Evolutionary conservation across 2,329 filamentous ascomycete genomes (phyloP).

Genomic region (Phialocephala subalpina): DNA sequence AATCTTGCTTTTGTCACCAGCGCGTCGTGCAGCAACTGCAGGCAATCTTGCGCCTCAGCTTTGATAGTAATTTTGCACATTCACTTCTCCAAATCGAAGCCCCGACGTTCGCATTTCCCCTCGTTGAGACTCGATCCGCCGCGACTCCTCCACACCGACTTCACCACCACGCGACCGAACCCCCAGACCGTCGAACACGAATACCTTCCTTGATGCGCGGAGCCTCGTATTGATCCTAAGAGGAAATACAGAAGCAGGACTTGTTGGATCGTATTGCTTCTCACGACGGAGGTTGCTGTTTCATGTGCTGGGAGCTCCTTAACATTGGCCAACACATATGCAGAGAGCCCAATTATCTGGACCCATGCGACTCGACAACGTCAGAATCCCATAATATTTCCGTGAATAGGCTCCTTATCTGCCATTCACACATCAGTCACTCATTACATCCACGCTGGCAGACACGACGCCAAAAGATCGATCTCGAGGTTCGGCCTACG

Average conservation of each 20-base stretch:
- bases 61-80: conserved; percentile 4
- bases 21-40: conserved; percentile 12
- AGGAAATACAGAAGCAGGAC: conserved; percentile 21
- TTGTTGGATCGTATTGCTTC: conserved; percentile 29
- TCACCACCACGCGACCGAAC: conserved; percentile 30
- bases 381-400: conserved; percentile 30
- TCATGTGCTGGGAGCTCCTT: conserved; percentile 42
- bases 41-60: background rate
- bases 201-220: conserved; percentile 12
- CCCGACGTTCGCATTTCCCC: conserved; percentile 19
- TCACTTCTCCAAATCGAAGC: background rate
- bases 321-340: conserved; percentile 41
- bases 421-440: conserved; percentile 16
- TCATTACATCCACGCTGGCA: conserved; percentile 34
- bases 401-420: conserved; percentile 20
- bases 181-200: conserved; percentile 20
- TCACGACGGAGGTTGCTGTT: conserved; percentile 38
- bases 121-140: conserved; percentile 20
- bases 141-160: conserved; percentile 31
- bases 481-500: background rate
- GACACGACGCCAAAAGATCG: conserved; percentile 10
- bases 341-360: conserved; percentile 37
- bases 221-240: conserved; percentile 33
- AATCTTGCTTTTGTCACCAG: conserved; percentile 19
- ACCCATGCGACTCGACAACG: conserved; percentile 41